Conservation (phyloP, 306 rosid species). For the Trifolium subterraneum region DNA sequence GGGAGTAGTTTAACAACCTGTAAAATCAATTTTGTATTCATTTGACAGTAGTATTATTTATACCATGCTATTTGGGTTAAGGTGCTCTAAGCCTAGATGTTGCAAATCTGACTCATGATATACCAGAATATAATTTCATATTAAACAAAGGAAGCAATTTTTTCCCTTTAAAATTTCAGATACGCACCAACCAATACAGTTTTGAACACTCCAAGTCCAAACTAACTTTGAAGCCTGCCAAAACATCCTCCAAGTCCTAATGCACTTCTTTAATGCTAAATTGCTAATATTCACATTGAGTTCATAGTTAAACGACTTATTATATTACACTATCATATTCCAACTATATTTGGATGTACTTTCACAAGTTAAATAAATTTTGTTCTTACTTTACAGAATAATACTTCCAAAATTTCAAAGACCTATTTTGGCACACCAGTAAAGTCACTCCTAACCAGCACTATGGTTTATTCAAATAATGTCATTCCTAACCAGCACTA, state of each 20-base stretch:
- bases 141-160: too few species aligned
- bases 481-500: neutral
- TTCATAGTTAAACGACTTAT: neutral
- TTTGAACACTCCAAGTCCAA: neutral
- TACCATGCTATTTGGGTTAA: neutral
- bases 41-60: neutral
- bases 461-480: neutral
- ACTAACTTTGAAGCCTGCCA: neutral
- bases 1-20: neutral
- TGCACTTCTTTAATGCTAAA: conserved; percentile 1
- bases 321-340: neutral
- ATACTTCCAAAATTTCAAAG: too few species aligned
- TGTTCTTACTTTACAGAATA: neutral
- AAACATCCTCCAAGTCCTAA: neutral
- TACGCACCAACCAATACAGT: neutral
- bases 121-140: neutral
- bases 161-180: neutral
- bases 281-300: neutral
- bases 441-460: neutral
- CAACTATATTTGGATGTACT: neutral
- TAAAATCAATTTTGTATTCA: too few species aligned
- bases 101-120: neutral
- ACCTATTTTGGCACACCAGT: neutral
- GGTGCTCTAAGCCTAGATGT: neutral
- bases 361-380: neutral